These are phyloP conservation scores for Panicum virgatum DNA, from an alignment of 202 grass and related monocot genomes.

Conservation along the genomic window DNA sequence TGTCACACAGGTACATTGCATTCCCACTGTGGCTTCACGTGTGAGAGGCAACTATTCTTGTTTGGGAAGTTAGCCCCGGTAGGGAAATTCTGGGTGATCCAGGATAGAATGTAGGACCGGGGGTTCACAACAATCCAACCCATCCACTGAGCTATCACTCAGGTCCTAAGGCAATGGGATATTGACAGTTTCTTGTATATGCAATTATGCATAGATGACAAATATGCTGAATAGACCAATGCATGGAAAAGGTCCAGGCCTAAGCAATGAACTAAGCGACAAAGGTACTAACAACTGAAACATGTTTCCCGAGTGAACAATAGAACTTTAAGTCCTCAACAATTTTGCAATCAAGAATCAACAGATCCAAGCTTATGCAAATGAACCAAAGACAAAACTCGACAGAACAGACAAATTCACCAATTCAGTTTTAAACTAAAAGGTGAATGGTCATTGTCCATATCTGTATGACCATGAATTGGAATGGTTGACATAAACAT, in stretches of 20 bases:
- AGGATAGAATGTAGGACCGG: not conserved
- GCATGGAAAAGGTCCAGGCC: not conserved
- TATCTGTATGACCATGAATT: not conserved
- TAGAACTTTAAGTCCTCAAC: not conserved
- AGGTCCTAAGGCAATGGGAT: not conserved
- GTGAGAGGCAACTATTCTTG: not conserved
- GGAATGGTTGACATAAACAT: not conserved
- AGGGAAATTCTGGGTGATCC: not conserved
- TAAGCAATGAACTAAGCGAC: slow-evolving; percentile 10
- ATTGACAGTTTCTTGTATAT: too few species aligned
- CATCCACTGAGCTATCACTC: not conserved
- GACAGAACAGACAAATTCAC: not conserved
- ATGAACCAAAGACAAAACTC: slow-evolving; percentile 7
- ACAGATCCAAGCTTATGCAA: slow-evolving; percentile 7
- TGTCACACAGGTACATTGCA: not conserved
- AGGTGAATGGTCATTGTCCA: slow-evolving; percentile 20
- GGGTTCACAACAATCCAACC: not conserved
- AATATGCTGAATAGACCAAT: not conserved
- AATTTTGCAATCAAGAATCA: slow-evolving; percentile 17
- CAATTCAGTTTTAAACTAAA: slow-evolving; percentile 12
- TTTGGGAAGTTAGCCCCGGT: not conserved
- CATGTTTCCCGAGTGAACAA: not conserved
- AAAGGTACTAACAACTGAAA: slow-evolving; percentile 17
- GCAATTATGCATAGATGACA: slow-evolving; percentile 14
- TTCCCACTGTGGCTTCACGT: not conserved